Percentiles rank a stretch among this genome's conserved stretches.
Conservation (phyloP, 2,329 filamentous ascomycete species). For the Epichloe hybrida region DNA sequence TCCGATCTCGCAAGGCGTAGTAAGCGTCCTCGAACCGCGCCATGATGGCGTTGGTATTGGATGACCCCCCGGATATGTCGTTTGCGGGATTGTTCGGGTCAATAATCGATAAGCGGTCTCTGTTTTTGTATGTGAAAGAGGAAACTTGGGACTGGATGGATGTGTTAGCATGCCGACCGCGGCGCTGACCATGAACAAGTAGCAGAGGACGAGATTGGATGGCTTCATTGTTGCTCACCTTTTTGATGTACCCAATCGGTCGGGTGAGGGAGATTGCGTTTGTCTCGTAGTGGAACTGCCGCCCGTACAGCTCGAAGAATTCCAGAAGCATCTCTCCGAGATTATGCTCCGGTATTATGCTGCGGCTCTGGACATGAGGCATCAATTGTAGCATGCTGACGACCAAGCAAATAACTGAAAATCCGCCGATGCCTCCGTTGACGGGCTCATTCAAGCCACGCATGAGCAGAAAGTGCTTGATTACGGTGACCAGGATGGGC, state of each 20-base stretch:
- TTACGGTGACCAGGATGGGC: slow-evolving; percentile 70
- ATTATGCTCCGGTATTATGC: slow-evolving; percentile 47
- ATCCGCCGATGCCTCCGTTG: slow-evolving; percentile 82
- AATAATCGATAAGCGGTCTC: slow-evolving; percentile 67
- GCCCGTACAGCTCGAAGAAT: slow-evolving; percentile 84
- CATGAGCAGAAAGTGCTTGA: slow-evolving; percentile 91
- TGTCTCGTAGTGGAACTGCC: slow-evolving; percentile 55
- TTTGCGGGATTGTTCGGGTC: slow-evolving; percentile 79
- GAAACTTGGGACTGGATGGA: slow-evolving; percentile 27
- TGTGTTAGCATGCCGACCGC: not conserved
- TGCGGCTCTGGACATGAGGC: slow-evolving; percentile 52
- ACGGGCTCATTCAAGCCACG: slow-evolving; percentile 83
- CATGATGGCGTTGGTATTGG: slow-evolving; percentile 53
- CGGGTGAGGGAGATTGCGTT: slow-evolving; percentile 66
- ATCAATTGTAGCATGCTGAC: slow-evolving; percentile 76
- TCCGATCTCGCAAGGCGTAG: slow-evolving; percentile 39
- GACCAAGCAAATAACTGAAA: slow-evolving; percentile 86
- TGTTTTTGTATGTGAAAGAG: slow-evolving; percentile 42
- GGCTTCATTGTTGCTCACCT: slow-evolving; percentile 39
- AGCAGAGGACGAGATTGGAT: not conserved
- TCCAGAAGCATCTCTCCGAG: slow-evolving; percentile 72
- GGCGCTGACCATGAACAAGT: not conserved
- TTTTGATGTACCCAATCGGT: slow-evolving; percentile 56
- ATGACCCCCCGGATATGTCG: slow-evolving; percentile 91
- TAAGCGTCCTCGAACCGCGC: slow-evolving; percentile 56